These are phyloP conservation scores for Imleria badia DNA, from an alignment of 768 basidiomycete species.

Conservation along the genomic window DNA sequence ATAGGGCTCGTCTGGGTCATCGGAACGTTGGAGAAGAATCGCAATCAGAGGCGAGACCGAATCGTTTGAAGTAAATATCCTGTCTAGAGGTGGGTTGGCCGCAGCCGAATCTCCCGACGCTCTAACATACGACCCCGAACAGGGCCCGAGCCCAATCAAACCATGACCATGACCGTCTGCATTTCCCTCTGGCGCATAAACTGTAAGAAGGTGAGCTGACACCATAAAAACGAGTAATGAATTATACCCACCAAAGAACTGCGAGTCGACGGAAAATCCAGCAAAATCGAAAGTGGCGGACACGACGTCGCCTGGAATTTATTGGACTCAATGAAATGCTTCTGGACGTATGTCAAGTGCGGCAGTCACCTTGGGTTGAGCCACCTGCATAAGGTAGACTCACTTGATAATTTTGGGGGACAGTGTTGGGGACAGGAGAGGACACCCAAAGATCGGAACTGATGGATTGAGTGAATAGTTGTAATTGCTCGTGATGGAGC, in stretches of 20 bases:
- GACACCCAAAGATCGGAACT: constrained; percentile 70
- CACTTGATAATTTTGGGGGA: constrained; percentile 37
- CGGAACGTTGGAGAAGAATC: constrained; percentile 59
- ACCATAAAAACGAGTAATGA: not conserved
- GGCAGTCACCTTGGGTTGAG: constrained; percentile 42
- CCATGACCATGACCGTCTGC: constrained; percentile 27
- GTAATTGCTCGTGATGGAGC: not conserved
- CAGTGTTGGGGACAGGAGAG: constrained; percentile 40
- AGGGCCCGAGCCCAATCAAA: constrained; percentile 62
- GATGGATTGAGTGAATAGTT: not conserved
- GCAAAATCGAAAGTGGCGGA: constrained; percentile 31
- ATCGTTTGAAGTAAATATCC: constrained; percentile 60
- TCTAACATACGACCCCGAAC: constrained; percentile 49
- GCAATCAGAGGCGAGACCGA: constrained; percentile 62
- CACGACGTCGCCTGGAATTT: constrained; percentile 26
- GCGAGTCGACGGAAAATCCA: constrained; percentile 48
- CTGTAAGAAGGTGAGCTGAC: constrained; percentile 14
- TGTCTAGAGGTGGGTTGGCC: constrained; percentile 59
- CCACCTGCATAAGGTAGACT: constrained; percentile 56
- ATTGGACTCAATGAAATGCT: not conserved
- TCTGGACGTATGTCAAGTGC: not conserved
- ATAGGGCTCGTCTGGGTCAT: constrained; percentile 50
- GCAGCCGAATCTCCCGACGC: constrained; percentile 30
- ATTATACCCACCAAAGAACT: constrained; percentile 26
- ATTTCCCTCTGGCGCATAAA: constrained; percentile 14